Percentiles rank a stretch among this genome's conserved stretches.
Conservation (phyloP, 2,329 filamentous ascomycete genomes). For the Alternaria novae-zelandiae region DNA sequence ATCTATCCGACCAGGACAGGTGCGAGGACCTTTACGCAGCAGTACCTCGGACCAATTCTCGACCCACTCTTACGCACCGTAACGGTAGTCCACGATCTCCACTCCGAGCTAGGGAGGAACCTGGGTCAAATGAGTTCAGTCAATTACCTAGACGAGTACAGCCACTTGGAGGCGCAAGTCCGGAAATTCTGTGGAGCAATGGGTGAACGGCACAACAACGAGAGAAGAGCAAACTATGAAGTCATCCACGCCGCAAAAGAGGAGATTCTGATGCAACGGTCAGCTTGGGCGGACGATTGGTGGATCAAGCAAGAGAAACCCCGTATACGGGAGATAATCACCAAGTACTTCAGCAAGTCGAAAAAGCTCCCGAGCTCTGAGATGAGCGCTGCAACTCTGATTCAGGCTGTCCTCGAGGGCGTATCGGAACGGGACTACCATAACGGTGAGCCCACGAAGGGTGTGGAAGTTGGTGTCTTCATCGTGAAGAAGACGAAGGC, state of each 20-base stretch:
- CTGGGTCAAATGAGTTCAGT: constrained; percentile 63
- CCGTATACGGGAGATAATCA: constrained; percentile 61
- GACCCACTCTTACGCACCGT: constrained; percentile 66
- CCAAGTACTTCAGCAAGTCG: constrained; percentile 53
- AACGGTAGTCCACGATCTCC: constrained; percentile 64
- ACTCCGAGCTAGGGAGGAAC: constrained; percentile 61
- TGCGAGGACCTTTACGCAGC: constrained; percentile 63
- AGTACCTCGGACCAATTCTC: constrained; percentile 66
- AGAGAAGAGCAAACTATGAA: constrained; percentile 47
- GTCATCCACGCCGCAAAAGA: constrained; percentile 60
- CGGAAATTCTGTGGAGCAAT: constrained; percentile 38
- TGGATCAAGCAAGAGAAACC: constrained; percentile 69
- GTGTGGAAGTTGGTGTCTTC: constrained; percentile 57
- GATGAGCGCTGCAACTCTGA: constrained; percentile 61
- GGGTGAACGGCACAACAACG: constrained; percentile 35
- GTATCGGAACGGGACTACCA: constrained; percentile 60
- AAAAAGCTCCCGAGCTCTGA: constrained; percentile 52
- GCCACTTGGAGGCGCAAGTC: constrained; percentile 52
- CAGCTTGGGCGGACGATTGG: constrained; percentile 66
- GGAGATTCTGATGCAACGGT: constrained; percentile 58
- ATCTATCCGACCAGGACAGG: constrained; percentile 67
- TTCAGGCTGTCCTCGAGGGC: constrained; percentile 65
- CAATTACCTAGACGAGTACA: constrained; percentile 61
- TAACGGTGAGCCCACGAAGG: constrained; percentile 51
- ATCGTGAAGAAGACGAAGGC: constrained; percentile 47